Base-by-base conservation (phyloP, 2,329 filamentous ascomycete species). In the Botrytis sinoallii region DNA sequence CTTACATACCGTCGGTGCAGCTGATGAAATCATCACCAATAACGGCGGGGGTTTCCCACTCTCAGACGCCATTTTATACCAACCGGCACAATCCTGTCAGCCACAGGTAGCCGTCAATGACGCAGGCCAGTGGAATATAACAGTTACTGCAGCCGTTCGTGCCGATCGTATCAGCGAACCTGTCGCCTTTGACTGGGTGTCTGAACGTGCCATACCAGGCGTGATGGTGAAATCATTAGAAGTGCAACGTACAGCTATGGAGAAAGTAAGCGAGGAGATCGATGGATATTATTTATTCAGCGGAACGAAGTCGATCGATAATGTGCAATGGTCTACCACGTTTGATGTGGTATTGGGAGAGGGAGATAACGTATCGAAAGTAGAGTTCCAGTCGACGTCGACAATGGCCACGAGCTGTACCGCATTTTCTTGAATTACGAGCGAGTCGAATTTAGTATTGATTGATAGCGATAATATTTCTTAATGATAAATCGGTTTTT, bases 111-210 rank as follows among this genome's bases (percentile, higher is more conserved):
- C 35, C n/a, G 18, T 59, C n/a, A 44, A 69, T 38, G 66, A 29
- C 2, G 66, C 66, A 12, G 66, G n/a, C 9, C 48, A 57, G 9
- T 68, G 35, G 35, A 68, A 57, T 38, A 9, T 68, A 9, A 68
- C 66, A 38, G 20, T 68, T 12, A 42, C 48, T 6, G 66, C 66
- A n/a, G 66, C 66, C 1, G 66, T 68, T n/a, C 66, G 66, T n/a
- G 66, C 66, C 10, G 66, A 68, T 42, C 48, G 48, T 25, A 20
- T 42, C 66, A 40, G n/a, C 20, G 48, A 52, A 14, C 38, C n/a
- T 10, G 66, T 68, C 14, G 48, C 48, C 18, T 68, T 68, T 10
- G 66, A 68, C 48, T 68, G 66, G 66, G 66, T 44, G n/a, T 68
- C 32, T 18, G 8, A 57, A 16, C 48, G 66, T 40, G 9, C 38